Evolutionary conservation across 176 grass and related monocot genomes (phyloP), one percentile per base, ranked within the genome.

Genomic region (Carex parvula): DNA sequence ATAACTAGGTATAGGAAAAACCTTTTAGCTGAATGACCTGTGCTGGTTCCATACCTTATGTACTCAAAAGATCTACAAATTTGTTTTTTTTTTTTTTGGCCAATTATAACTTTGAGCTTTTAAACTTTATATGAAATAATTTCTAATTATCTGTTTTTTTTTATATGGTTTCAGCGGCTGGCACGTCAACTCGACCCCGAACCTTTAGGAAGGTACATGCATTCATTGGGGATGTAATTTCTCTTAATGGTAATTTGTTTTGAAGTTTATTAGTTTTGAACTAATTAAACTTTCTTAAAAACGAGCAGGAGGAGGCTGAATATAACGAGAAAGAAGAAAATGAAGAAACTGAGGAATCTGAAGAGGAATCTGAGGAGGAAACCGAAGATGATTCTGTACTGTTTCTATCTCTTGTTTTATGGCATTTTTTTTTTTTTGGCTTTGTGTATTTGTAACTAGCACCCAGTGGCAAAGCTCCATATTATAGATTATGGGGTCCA

Each of bases 101-200:
- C 18, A 62, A 2, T 21, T 24, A 26, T 52, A 20, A 44, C 13
- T 90, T 8, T 62, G 20, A 11, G 11, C 60, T 22, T 26, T 4
- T 62, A 62, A 50, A 11, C 46, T 50, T 50, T 50, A 50, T 50
- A 50, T 50, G 9, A 50, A 50, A 50, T 2, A 74, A 70, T 48
- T 79, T 18, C 12, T 66, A 48, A 64, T 15, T 37, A 48, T 84
- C 33, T 79, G 54, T 80, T 68, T 11, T 50, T 88, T 18, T 72
- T 85, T 46, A 91, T 85, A 87, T 90, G 68, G 83, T 88, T 91
- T 86, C 92, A 97, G 95, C 85, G 80, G 81, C 95, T 88, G 95
- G 95, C 81, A 90, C 89, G 18, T 97, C 95, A 84, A 66, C 81
- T 57, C 92, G 95, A 4, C 95, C 92, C 24, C 89, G 90, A 61